Conservation (phyloP, 805 yeast species). For the Myxozyma vanderwaltii region DNA sequence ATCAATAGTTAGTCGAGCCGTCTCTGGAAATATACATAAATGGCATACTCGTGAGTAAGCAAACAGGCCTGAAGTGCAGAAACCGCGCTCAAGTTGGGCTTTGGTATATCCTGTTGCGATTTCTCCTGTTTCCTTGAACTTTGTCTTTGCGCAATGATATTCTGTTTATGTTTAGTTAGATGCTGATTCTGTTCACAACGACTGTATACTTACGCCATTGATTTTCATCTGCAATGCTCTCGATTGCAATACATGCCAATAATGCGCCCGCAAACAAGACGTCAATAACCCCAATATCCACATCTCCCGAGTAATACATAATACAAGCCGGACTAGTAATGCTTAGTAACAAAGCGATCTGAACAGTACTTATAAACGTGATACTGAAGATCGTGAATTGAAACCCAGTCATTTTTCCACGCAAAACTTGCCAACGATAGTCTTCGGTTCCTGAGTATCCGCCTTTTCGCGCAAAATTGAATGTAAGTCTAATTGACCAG, state of each 20-base stretch:
- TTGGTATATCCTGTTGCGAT: slow-evolving; percentile 18
- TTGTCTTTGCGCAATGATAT: slow-evolving; percentile 23
- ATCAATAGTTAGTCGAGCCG: not conserved
- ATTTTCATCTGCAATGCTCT: slow-evolving; percentile 19
- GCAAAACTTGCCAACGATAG: slow-evolving; percentile 28
- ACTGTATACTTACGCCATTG: slow-evolving; percentile 27
- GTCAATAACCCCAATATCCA: slow-evolving; percentile 5
- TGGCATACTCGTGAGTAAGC: slow-evolving; percentile 25
- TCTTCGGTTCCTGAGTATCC: slow-evolving; percentile 31
- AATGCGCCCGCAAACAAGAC: slow-evolving; percentile 7
- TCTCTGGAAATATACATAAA: too few species aligned
- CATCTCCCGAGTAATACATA: slow-evolving; percentile 1
- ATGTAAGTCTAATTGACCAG: slow-evolving; percentile 30
- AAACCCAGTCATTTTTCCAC: slow-evolving; percentile 11
- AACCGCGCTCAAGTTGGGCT: slow-evolving; percentile 24
- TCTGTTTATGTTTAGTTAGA: slow-evolving; percentile 4
- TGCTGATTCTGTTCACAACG: not conserved
- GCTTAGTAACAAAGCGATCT: slow-evolving; percentile 20
- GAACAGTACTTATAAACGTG: slow-evolving; percentile 19
- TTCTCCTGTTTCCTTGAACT: slow-evolving; percentile 11
- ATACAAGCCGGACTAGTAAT: slow-evolving; percentile 26
- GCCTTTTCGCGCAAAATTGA: slow-evolving; percentile 32
- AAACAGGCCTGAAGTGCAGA: slow-evolving; percentile 30
- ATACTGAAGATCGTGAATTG: slow-evolving; percentile 18
- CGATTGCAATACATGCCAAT: slow-evolving; percentile 15